Percentiles rank a stretch among this genome's conserved stretches.
phyloP scores from a whole-genome alignment of 129 eudicot species.

The Ambrosia trifida region DNA sequence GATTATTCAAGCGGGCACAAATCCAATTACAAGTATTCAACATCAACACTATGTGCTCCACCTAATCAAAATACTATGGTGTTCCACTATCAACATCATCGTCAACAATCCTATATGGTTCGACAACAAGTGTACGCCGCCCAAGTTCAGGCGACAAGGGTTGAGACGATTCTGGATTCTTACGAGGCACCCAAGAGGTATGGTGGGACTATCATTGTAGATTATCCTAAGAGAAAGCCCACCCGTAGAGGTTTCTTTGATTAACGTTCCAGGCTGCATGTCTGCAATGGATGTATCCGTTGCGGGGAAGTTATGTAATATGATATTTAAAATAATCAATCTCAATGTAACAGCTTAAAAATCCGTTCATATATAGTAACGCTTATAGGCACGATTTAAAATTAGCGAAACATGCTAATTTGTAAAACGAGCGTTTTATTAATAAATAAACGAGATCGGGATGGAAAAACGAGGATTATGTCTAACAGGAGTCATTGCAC shows the following conservation, averaged over 20 bases:
- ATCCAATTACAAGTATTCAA: constrained; percentile 8
- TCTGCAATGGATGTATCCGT: not conserved
- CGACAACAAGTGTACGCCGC: constrained; percentile 4
- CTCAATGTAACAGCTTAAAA: no score
- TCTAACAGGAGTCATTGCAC: no score
- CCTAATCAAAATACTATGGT: not conserved
- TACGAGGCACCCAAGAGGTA: constrained; percentile 36
- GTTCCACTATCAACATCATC: constrained; percentile 24
- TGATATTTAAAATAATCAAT: no score
- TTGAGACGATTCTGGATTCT: constrained; percentile 29
- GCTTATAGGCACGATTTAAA: no score
- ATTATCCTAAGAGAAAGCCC: constrained; percentile 31
- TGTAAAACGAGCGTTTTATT: no score
- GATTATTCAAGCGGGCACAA: constrained; percentile 13
- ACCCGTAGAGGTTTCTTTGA: constrained; percentile 27
- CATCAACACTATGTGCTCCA: not conserved
- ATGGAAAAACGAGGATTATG: no score
- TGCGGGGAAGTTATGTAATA: not conserved
- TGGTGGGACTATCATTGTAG: constrained; percentile 42
- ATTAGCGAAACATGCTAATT: no score
- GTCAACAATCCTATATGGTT: constrained; percentile 8
- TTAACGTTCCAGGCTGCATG: not conserved
- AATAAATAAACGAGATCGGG: no score
- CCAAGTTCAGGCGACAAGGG: not conserved
- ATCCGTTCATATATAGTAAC: no score